These are phyloP conservation scores for Microdochium nivale DNA, from an alignment of 2,329 filamentous ascomycete genomes.

Conservation along the genomic window DNA sequence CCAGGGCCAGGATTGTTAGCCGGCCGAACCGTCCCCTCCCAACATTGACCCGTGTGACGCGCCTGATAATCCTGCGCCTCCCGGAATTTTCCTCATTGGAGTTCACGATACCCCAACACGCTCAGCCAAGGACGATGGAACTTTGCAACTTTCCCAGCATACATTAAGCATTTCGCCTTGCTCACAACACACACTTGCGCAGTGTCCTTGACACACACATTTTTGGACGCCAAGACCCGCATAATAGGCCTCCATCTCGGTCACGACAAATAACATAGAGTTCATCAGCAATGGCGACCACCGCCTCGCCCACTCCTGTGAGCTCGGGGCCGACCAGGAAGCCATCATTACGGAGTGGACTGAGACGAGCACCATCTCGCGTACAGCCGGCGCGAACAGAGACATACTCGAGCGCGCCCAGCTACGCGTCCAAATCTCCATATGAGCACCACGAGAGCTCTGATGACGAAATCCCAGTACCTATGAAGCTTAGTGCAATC, in stretches of 20 bases:
- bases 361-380: constrained; percentile 41
- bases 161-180: background rate
- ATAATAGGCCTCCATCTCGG: background rate
- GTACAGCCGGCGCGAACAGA: constrained; percentile 35
- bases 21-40: background rate
- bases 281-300: constrained; percentile 14
- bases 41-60: background rate
- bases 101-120: background rate
- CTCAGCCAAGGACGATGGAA: background rate
- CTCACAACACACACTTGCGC: background rate
- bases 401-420: constrained; percentile 28
- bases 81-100: background rate
- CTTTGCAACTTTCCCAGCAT: background rate
- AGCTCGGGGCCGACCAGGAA: constrained; percentile 39
- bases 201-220: background rate
- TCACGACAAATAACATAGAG: constrained; percentile 4
- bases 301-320: constrained; percentile 34
- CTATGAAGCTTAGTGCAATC: constrained; percentile 87
- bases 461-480: constrained; percentile 85
- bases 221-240: background rate
- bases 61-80: background rate
- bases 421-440: constrained; percentile 28
- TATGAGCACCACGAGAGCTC: constrained; percentile 71
- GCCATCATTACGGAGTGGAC: constrained; percentile 46
- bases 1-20: background rate